Conservation (phyloP, 805 yeast species). For the Yamadazyma akitaensis region DNA sequence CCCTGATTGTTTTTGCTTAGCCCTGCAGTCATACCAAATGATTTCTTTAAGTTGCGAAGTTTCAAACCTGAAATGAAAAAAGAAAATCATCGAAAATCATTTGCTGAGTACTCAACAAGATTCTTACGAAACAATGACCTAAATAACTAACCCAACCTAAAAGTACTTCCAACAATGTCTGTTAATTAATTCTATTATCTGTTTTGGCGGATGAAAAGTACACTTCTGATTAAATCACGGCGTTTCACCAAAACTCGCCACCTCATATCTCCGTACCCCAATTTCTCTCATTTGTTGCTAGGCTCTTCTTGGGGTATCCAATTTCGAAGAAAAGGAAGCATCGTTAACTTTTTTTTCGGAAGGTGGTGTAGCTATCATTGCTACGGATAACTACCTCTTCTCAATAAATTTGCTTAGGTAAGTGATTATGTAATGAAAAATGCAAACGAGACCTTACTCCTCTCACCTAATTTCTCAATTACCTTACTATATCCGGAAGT, state of each 20-base stretch:
- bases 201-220: too few relatives aligned
- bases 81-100: not conserved
- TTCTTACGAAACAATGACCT: not conserved
- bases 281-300: too few relatives aligned
- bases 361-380: too few relatives aligned
- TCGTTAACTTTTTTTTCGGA: too few relatives aligned
- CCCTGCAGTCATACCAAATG: conserved; percentile 2
- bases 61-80: not conserved
- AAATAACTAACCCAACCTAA: not conserved
- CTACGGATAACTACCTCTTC: too few relatives aligned
- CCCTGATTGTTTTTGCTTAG: conserved; percentile 1
- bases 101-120: not conserved
- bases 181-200: too few relatives aligned
- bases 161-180: too few relatives aligned
- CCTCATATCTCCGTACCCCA: too few relatives aligned
- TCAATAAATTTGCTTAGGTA: not conserved
- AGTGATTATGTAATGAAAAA: not conserved
- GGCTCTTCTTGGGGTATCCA: too few relatives aligned
- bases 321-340: too few relatives aligned
- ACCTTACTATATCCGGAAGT: not conserved
- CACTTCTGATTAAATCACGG: too few relatives aligned
- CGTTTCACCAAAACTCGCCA: too few relatives aligned
- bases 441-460: not conserved
- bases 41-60: conserved; percentile 2
- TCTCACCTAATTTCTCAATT: conserved; percentile 3